Base-by-base conservation (phyloP, 192 early-diverging fungal genomes). In the Allomyces macrogynus region DNA sequence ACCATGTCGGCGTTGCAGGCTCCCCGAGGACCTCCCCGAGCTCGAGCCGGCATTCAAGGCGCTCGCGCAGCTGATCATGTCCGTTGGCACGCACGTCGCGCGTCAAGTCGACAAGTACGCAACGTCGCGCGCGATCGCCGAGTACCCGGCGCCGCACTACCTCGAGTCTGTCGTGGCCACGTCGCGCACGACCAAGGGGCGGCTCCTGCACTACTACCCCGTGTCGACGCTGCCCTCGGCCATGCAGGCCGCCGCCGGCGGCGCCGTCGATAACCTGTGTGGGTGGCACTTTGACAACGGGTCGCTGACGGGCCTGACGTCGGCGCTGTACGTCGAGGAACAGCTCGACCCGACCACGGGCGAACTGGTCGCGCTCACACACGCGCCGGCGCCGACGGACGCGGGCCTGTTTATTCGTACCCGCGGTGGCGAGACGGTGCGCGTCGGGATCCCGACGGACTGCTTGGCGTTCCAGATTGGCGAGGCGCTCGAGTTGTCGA, bases 241-340 rank as follows among this genome's bases (percentile, higher is more conserved):
- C 16, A n/a, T n/a, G 49, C 16, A 54, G 18, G 61, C 43, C 4
- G n/a, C 61, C 5, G 61, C 23, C 25, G 71, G 69, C 49, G 67
- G 67, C 43, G 63, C 43, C 23, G 69, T 69, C 23, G 71, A 73
- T 69, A 75, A 76, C 66, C 86, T 84, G 86, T 85, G 86, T 43
- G 86, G 86, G 18, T 77, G 82, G 76, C 86, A 87, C 65, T 49
- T 84, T 20, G 86, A 87, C 62, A 84, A 87, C 60, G 78, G 74
- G 10, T 74, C 75, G 2, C 70, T 87, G 60, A 87, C 86, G 16
- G 82, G 80, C 10, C 67, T 87, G 42, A 87, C 86, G 2, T 70
- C 75, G 62, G 81, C 86, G 62, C 80, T 86, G 74, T 85, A 73
- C 65, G 64, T 76, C 64, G 76, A 80, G 61, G 83, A 83, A 63